Conservation (phyloP, 148 eudicot genomes). For the Limonium bicolor region DNA sequence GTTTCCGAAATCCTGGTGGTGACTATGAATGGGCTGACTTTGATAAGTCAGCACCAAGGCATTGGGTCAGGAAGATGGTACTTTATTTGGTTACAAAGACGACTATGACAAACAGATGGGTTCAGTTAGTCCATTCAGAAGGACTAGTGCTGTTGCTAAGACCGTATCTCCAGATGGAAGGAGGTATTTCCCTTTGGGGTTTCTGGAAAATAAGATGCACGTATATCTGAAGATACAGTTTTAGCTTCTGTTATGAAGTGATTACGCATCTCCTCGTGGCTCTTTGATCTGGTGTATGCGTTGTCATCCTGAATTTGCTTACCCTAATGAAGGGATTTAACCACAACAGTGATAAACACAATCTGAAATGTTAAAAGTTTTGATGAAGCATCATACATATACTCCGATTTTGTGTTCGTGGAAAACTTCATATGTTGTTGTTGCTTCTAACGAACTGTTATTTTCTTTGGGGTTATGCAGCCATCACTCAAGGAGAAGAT, state of each 20-base stretch:
- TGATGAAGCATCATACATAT: neutral
- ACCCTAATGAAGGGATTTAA: neutral
- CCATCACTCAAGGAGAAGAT: slow-evolving; percentile 27
- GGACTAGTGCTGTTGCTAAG: slow-evolving; percentile 17
- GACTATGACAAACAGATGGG: slow-evolving; percentile 19
- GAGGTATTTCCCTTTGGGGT: slow-evolving; percentile 13
- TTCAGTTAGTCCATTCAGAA: slow-evolving; percentile 15
- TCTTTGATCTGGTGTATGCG: neutral
- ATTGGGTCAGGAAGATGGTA: slow-evolving; percentile 69
- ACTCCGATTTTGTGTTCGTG: neutral
- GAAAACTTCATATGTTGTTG: neutral
- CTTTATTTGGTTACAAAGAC: slow-evolving; percentile 63
- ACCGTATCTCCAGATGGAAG: slow-evolving; percentile 11
- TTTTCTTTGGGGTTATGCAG: slow-evolving; percentile 11
- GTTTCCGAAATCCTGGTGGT: slow-evolving; percentile 90
- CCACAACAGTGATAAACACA: too few species aligned
- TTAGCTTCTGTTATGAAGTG: neutral
- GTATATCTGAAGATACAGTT: neutral
- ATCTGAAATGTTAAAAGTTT: too few species aligned
- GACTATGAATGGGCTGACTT: slow-evolving; percentile 98
- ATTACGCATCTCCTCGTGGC: neutral
- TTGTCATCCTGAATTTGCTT: neutral
- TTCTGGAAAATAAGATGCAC: neutral
- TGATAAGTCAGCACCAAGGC: slow-evolving; percentile 84
- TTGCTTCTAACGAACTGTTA: neutral